Evolutionary conservation across 345 rosid genomes (phyloP).

Genomic region (Garcia nutans): DNA sequence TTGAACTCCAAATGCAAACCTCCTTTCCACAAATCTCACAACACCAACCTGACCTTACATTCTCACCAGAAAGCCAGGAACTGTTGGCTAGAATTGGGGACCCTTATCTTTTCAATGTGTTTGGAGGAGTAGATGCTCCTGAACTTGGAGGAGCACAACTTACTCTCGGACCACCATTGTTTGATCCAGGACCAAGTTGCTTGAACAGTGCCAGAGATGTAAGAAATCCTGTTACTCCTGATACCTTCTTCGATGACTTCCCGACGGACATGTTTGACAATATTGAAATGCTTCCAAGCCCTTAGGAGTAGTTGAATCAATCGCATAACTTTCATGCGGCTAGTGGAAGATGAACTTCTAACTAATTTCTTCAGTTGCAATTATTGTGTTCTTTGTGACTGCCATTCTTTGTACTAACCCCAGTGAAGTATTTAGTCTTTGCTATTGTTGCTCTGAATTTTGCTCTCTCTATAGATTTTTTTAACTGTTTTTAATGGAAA

Average conservation of each 20-base stretch:
- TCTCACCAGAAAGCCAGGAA: conserved; percentile 56
- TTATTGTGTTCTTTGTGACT: not conserved
- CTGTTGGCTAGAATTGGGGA: conserved; percentile 56
- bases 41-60: conserved; percentile 37
- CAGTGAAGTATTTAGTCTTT: not conserved
- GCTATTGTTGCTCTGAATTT: too few relatives aligned
- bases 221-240: conserved; percentile 25
- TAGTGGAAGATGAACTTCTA: not conserved
- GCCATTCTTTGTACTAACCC: conserved; percentile 9
- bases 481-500: too few relatives aligned
- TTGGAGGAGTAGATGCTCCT: conserved; percentile 46
- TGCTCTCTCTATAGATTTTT: too few relatives aligned
- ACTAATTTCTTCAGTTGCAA: not conserved
- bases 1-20: conserved; percentile 14
- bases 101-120: conserved; percentile 49
- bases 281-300: conserved; percentile 51
- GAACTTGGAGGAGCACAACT: conserved; percentile 40
- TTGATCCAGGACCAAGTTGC: conserved; percentile 39
- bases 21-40: conserved; percentile 33
- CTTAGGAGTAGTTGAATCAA: conserved; percentile 34
- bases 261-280: conserved; percentile 72
- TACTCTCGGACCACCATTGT: conserved; percentile 42
- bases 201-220: conserved; percentile 29
- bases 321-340: not conserved
- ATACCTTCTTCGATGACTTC: conserved; percentile 67